Percentiles rank a stretch among this genome's conserved stretches.
These are phyloP conservation scores for Aureobasidium sp. DNA, from an alignment of 2,329 filamentous ascomycete species.

Conservation along the genomic window DNA sequence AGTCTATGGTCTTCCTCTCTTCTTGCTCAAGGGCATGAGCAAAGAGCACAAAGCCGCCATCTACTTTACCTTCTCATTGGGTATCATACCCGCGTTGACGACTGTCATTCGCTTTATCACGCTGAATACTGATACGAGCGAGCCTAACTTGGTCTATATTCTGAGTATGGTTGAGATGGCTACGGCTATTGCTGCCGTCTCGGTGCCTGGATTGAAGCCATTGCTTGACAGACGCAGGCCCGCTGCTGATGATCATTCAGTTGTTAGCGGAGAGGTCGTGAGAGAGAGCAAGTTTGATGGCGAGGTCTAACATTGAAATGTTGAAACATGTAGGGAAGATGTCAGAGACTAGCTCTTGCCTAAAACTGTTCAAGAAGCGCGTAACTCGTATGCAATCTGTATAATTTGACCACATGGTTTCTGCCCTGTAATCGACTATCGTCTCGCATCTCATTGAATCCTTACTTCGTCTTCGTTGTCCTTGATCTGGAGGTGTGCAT, in stretches of 20 bases:
- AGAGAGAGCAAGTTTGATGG: background rate
- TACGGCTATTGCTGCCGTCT: conserved; percentile 15
- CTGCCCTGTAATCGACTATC: too few species aligned
- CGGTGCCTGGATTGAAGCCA: conserved; percentile 15
- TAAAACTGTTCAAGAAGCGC: too few species aligned
- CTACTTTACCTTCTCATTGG: conserved; percentile 23
- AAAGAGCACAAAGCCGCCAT: conserved; percentile 21
- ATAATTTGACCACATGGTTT: too few species aligned
- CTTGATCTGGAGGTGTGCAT: too few species aligned
- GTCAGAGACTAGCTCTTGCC: too few species aligned
- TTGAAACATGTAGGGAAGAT: too few species aligned
- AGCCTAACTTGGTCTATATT: conserved; percentile 24
- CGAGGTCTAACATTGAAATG: background rate
- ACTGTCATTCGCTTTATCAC: conserved; percentile 23
- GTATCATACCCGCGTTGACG: conserved; percentile 23
- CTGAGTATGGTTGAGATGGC: conserved; percentile 18
- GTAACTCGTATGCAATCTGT: too few species aligned
- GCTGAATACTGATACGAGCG: conserved; percentile 23
- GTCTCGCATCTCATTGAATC: too few species aligned
- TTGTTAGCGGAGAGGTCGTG: background rate
- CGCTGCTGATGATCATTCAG: background rate
- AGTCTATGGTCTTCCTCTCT: conserved; percentile 31
- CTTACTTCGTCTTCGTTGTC: too few species aligned
- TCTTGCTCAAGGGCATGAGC: conserved; percentile 25
- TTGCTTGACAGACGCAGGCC: conserved; percentile 9